phyloP scores from a whole-genome alignment of 192 early-diverging fungal genomes.

The Neocallimastix lanati region DNA sequence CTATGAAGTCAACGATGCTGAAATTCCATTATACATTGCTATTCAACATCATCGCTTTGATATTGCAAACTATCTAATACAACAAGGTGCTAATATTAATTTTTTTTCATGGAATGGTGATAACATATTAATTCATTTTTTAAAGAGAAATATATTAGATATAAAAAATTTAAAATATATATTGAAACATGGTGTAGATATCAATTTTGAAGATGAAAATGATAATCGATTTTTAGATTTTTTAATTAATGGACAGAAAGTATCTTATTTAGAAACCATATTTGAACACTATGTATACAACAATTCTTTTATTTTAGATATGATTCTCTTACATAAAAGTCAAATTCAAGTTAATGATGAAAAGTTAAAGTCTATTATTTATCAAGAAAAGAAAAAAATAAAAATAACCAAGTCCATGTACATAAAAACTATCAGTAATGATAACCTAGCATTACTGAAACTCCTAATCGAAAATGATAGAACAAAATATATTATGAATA shows the following conservation, averaged over 20 bases:
- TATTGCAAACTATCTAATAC: neutral
- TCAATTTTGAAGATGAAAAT: neutral
- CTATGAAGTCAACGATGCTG: neutral
- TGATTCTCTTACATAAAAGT: neutral
- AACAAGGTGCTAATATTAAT: neutral
- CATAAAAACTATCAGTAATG: neutral
- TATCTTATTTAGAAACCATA: neutral
- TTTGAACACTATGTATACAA: neutral
- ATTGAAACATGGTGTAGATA: neutral
- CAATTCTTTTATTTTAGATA: neutral
- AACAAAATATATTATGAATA: neutral
- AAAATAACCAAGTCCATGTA: neutral
- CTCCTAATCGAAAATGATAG: neutral
- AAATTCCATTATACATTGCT: neutral
- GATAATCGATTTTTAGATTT: neutral
- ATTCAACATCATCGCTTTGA: neutral
- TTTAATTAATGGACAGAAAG: neutral
- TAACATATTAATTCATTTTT: neutral
- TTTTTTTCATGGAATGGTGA: neutral
- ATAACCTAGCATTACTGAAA: neutral
- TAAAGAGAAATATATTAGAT: neutral
- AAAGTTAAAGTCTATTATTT: neutral
- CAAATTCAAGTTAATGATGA: neutral
- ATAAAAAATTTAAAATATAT: neutral
- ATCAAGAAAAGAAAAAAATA: neutral